These are phyloP conservation scores for Pichia gijzeniarum DNA, from an alignment of 805 yeast genomes.

Conservation along the genomic window DNA sequence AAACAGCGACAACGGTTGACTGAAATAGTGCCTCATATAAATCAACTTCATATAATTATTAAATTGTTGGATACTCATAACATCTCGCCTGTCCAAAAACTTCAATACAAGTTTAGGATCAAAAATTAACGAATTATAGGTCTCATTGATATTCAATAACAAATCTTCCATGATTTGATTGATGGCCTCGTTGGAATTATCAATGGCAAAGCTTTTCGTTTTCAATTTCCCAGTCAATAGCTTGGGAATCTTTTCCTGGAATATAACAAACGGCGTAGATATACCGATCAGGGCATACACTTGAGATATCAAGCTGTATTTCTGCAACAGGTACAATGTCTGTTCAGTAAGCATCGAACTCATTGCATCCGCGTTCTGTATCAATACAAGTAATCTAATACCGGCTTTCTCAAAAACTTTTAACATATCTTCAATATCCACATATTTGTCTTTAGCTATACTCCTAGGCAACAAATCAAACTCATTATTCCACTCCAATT, in stretches of 20 bases:
- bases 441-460: constrained; percentile 7
- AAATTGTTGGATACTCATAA: constrained; percentile 27
- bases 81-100: constrained; percentile 22
- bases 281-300: constrained; percentile 29
- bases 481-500: constrained; percentile 1
- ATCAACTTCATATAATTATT: constrained; percentile 27
- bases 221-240: constrained; percentile 19
- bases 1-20: constrained; percentile 29
- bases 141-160: constrained; percentile 27
- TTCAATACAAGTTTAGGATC: constrained; percentile 26
- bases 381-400: constrained; percentile 20
- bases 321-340: constrained; percentile 21
- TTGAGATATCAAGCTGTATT: constrained; percentile 11
- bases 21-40: constrained; percentile 30
- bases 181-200: constrained; percentile 28
- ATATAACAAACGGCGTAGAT: constrained; percentile 30
- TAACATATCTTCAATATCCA: constrained; percentile 25
- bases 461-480: constrained; percentile 10
- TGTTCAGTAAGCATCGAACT: constrained; percentile 23
- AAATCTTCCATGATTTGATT: constrained; percentile 28
- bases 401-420: constrained; percentile 12
- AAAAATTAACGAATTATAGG: constrained; percentile 29
- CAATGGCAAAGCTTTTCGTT: constrained; percentile 24
- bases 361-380: constrained; percentile 34
- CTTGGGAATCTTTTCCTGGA: constrained; percentile 30